phyloP scores from a whole-genome alignment of 805 yeast species.

The Teunomyces pallodes region DNA sequence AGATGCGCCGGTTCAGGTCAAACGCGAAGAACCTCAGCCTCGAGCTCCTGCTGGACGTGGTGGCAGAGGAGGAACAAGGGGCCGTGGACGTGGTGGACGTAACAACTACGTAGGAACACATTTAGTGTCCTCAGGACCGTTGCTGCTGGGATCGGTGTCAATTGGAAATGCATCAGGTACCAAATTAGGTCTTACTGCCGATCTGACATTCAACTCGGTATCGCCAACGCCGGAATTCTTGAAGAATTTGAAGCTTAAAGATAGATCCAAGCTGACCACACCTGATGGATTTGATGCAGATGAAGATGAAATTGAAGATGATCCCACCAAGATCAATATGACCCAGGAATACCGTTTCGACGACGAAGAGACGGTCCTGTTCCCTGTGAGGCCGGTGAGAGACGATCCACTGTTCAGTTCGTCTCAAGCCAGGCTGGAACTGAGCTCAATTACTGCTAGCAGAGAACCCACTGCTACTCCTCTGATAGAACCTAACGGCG shows the following conservation, averaged over 20 bases:
- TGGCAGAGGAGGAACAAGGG: constrained; percentile 27
- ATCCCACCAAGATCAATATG: constrained; percentile 56
- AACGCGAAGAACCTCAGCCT: constrained; percentile 26
- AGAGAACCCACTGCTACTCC: constrained; percentile 13
- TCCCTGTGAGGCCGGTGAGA: constrained; percentile 72
- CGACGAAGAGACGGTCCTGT: constrained; percentile 52
- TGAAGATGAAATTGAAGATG: constrained; percentile 44
- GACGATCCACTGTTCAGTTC: constrained; percentile 20
- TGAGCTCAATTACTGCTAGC: constrained; percentile 10
- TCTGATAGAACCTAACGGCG: constrained; percentile 2
- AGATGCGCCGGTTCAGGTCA: constrained; percentile 55
- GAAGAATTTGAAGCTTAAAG: constrained; percentile 32
- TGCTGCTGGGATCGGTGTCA: constrained; percentile 62
- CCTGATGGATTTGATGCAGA: constrained; percentile 23
- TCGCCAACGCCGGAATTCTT: constrained; percentile 45
- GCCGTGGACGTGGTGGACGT: constrained; percentile 34
- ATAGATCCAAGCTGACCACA: constrained; percentile 12
- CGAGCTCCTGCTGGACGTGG: constrained; percentile 17
- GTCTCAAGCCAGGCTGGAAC: neutral
- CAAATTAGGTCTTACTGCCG: constrained; percentile 26
- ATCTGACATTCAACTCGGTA: constrained; percentile 29
- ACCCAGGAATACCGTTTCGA: constrained; percentile 54
- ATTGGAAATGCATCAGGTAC: constrained; percentile 31
- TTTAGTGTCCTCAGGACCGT: constrained; percentile 69
- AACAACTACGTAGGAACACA: constrained; percentile 51